A percentile compares a stretch with the other conserved stretches of the same genome.
phyloP scores from a whole-genome alignment of 495 filamentous ascomycete genomes.

The Eremomyces bilateralis region DNA sequence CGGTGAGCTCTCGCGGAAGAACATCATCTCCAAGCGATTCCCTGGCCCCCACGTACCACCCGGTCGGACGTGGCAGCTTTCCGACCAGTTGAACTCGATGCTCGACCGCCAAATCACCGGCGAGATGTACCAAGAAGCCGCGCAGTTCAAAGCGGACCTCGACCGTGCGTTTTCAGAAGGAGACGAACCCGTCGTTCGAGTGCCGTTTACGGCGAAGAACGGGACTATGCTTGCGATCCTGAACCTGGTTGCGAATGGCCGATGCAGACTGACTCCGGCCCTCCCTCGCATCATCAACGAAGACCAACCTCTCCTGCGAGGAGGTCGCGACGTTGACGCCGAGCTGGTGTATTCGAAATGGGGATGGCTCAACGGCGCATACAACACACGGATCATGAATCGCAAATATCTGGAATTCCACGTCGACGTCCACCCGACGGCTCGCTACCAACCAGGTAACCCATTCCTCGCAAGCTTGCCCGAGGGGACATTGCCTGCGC shows the following conservation, averaged over 20 bases:
- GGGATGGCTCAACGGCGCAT: conserved; percentile 48
- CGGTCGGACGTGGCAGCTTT: too few relatives aligned
- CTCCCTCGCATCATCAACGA: conserved; percentile 38
- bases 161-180: conserved; percentile 19
- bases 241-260: conserved; percentile 40
- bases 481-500: too few relatives aligned
- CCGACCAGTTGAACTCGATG: conserved; percentile 13
- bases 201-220: conserved; percentile 30
- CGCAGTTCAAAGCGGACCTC: conserved; percentile 17
- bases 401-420: too few relatives aligned
- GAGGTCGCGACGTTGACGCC: conserved; percentile 21
- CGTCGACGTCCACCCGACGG: too few relatives aligned
- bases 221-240: conserved; percentile 47
- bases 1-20: conserved; percentile 24
- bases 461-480: too few relatives aligned
- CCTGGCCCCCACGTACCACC: conserved; percentile 13
- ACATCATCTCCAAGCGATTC: conserved; percentile 28
- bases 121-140: conserved; percentile 16
- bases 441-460: too few relatives aligned
- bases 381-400: conserved; percentile 40
- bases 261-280: conserved; percentile 30
- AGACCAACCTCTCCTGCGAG: too few relatives aligned
- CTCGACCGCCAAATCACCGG: conserved; percentile 3
- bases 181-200: conserved; percentile 13
- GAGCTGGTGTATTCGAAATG: conserved; percentile 24